Evolutionary conservation across 2,329 filamentous ascomycete genomes (phyloP).

Genomic region (Hypoxylon sp.): DNA sequence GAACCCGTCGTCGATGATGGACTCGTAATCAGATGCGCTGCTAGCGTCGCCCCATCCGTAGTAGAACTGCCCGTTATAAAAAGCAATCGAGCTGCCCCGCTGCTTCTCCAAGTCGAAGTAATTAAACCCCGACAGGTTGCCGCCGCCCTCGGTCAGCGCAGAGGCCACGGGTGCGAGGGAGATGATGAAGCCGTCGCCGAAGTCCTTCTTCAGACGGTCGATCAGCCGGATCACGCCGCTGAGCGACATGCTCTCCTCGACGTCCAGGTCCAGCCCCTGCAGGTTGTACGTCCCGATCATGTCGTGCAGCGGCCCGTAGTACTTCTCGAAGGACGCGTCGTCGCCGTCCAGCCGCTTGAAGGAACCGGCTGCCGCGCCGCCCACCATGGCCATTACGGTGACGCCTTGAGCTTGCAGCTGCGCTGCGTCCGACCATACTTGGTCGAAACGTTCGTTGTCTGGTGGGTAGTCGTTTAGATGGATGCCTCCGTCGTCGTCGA

Average conservation of each 20-base stretch:
- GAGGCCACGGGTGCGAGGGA: conserved; percentile 87
- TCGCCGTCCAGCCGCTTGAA: conserved; percentile 72
- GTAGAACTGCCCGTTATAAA: conserved; percentile 96
- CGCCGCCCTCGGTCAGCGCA: conserved; percentile 69
- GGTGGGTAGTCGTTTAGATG: conserved; percentile 87
- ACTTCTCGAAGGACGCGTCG: conserved; percentile 76
- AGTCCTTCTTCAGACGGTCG: conserved; percentile 77
- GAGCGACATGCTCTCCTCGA: conserved; percentile 83
- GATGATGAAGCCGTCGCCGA: conserved; percentile 79
- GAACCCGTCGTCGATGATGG: conserved; percentile 76
- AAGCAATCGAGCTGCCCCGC: conserved; percentile 77
- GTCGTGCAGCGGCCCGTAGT: conserved; percentile 78
- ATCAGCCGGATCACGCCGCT: conserved; percentile 76
- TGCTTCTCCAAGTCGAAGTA: conserved; percentile 81
- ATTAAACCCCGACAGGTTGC: conserved; percentile 84
- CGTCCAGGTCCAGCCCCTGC: conserved; percentile 82
- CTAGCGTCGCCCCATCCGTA: conserved; percentile 82
- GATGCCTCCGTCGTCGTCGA: conserved; percentile 74
- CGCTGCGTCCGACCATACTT: conserved; percentile 84
- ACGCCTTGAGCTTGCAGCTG: conserved; percentile 80
- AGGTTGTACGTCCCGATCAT: conserved; percentile 73
- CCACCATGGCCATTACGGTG: conserved; percentile 88
- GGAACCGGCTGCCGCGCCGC: conserved; percentile 84
- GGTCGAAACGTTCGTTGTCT: conserved; percentile 74
- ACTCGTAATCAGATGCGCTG: conserved; percentile 64